Percentiles rank a stretch among this genome's conserved stretches.
Conservation (phyloP, 768 basidiomycete genomes). For the Candolleomyces eurysporus region DNA sequence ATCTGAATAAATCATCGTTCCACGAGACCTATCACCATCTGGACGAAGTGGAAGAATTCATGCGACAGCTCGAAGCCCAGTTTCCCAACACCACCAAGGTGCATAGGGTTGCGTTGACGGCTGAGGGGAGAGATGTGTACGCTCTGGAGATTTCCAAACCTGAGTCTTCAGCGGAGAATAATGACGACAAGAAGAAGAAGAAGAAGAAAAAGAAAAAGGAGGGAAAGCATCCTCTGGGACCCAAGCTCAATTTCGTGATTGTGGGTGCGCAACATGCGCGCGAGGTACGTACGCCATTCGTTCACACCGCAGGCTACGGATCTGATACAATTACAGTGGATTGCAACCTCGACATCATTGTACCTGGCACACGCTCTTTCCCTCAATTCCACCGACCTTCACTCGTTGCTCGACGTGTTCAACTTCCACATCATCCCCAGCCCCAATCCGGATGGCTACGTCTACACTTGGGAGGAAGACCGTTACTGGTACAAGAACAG, state of each 20-base stretch:
- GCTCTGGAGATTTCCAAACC: conserved; percentile 47
- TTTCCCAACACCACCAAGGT: conserved; percentile 48
- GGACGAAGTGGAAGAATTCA: conserved; percentile 50
- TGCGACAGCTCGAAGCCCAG: conserved; percentile 42
- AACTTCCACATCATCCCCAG: conserved; percentile 68
- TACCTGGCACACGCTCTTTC: conserved; percentile 75
- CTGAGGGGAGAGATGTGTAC: conserved; percentile 57
- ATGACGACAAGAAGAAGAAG: conserved; percentile 7
- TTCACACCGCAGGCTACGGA: neutral
- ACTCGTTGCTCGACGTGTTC: conserved; percentile 50
- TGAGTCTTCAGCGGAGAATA: conserved; percentile 8
- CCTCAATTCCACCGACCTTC: conserved; percentile 44
- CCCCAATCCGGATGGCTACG: conserved; percentile 73
- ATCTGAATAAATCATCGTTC: conserved; percentile 36
- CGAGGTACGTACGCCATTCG: conserved; percentile 48
- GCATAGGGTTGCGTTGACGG: conserved; percentile 53
- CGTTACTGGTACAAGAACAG: conserved; percentile 81
- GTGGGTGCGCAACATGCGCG: conserved; percentile 74
- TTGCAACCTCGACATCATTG: conserved; percentile 69
- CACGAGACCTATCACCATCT: conserved; percentile 55
- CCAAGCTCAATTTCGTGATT: conserved; percentile 61
- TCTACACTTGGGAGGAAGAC: conserved; percentile 68
- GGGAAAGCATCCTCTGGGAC: conserved; percentile 12
- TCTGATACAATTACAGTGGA: conserved; percentile 55
- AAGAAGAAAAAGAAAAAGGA: conserved; percentile 16